Percentiles rank a stretch among this genome's conserved stretches.
phyloP scores from a whole-genome alignment of 768 basidiomycete species.

The Suillus lakei region DNA sequence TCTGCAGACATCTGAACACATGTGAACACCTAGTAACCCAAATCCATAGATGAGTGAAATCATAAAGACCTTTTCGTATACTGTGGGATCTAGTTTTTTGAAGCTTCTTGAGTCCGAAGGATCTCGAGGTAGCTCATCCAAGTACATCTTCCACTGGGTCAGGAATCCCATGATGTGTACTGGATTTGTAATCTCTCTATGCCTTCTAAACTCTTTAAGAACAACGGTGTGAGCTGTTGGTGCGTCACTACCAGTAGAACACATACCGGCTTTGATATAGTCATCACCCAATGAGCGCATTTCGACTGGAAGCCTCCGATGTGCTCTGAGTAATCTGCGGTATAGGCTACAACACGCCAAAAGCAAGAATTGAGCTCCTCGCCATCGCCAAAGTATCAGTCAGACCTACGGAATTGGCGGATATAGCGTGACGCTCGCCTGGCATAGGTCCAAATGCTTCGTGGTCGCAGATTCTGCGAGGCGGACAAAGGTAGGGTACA shows the following conservation, averaged over 20 bases:
- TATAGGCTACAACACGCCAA: conserved; percentile 60
- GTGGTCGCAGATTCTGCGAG: conserved; percentile 50
- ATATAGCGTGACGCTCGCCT: conserved; percentile 70
- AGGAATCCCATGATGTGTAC: conserved; percentile 93
- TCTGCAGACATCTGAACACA: conserved; percentile 77
- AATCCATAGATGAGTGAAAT: conserved; percentile 4
- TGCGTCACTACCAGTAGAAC: neutral
- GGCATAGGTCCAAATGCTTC: conserved; percentile 61
- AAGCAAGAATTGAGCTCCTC: conserved; percentile 4
- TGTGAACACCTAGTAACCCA: neutral
- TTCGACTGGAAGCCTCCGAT: conserved; percentile 71
- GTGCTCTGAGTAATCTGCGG: conserved; percentile 79
- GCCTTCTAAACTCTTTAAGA: conserved; percentile 82
- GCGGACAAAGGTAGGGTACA: conserved; percentile 16
- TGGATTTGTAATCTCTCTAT: conserved; percentile 80
- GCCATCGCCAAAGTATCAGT: neutral
- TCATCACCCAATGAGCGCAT: conserved; percentile 87
- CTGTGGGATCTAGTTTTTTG: conserved; percentile 68
- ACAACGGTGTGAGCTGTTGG: conserved; percentile 7
- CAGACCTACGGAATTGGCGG: conserved; percentile 81
- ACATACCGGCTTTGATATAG: conserved; percentile 79
- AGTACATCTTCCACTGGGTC: conserved; percentile 93
- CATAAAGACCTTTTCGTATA: conserved; percentile 72
- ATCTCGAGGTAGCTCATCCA: conserved; percentile 68
- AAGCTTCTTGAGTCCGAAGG: conserved; percentile 49